Evolutionary conservation across 2,329 filamentous ascomycete genomes (phyloP).

Genomic region (Eutypa lata): DNA sequence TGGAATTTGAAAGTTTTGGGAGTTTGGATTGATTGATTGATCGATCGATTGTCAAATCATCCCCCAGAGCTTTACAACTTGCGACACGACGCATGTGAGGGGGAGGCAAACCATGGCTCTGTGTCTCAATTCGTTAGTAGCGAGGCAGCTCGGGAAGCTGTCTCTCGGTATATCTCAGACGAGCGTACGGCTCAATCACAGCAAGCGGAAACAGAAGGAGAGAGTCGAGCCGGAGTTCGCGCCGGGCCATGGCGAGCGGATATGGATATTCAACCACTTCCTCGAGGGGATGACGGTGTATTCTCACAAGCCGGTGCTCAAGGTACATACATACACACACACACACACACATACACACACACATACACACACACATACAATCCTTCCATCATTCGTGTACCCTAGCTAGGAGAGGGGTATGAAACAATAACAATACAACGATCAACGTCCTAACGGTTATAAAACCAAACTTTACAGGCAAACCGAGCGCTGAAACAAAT

Average conservation of each 20-base stretch:
- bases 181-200: slow-evolving; percentile 38
- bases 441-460: no score
- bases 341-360: not conserved
- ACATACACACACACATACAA: no score
- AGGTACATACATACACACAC: slow-evolving; percentile 36
- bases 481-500: slow-evolving; percentile 23
- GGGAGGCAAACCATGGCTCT: slow-evolving; percentile 26
- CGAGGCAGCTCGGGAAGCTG: slow-evolving; percentile 38
- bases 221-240: slow-evolving; percentile 17
- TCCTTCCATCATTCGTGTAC: no score
- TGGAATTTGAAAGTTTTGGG: not conserved
- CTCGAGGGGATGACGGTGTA: slow-evolving; percentile 50
- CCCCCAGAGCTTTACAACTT: not conserved
- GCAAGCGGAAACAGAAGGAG: slow-evolving; percentile 15
- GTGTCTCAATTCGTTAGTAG: slow-evolving; percentile 32
- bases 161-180: slow-evolving; percentile 34
- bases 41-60: not conserved
- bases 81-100: slow-evolving; percentile 1
- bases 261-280: slow-evolving; percentile 54
- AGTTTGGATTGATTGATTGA: no score
- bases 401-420: no score
- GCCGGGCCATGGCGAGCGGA: slow-evolving; percentile 52
- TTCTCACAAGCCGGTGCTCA: slow-evolving; percentile 42
- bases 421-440: no score
- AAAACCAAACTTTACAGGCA: slow-evolving; percentile 17